phyloP scores from a whole-genome alignment of 2,329 filamentous ascomycete species.

The Drechslerella coelobrocha region DNA sequence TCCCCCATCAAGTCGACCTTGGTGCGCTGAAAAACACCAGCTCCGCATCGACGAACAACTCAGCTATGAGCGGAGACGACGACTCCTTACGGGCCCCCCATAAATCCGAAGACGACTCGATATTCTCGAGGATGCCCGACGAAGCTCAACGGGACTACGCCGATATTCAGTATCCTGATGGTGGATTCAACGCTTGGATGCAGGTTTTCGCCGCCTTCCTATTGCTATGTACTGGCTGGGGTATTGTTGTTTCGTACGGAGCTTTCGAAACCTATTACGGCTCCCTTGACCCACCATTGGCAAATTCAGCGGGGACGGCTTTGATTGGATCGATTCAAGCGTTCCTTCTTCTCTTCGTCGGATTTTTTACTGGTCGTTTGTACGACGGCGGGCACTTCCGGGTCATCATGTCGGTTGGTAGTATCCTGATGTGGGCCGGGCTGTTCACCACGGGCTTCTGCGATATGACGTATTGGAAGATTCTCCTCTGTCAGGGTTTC shows the following conservation, averaged over 20 bases:
- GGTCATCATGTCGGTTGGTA: conserved; percentile 60
- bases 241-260: conserved; percentile 66
- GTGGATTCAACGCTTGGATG: conserved; percentile 59
- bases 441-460: conserved; percentile 63
- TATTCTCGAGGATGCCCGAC: conserved; percentile 29
- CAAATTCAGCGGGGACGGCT: conserved; percentile 61
- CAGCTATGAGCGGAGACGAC: conserved; percentile 32
- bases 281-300: conserved; percentile 56
- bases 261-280: conserved; percentile 65
- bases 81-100: conserved; percentile 24
- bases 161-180: conserved; percentile 55
- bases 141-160: conserved; percentile 27
- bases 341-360: conserved; percentile 63
- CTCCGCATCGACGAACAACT: conserved; percentile 28
- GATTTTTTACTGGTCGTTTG: conserved; percentile 63
- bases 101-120: conserved; percentile 37
- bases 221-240: conserved; percentile 59
- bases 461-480: conserved; percentile 59
- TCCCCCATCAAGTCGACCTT: conserved; percentile 29
- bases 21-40: conserved; percentile 22
- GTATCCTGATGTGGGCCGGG: conserved; percentile 60
- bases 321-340: conserved; percentile 66
- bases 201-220: conserved; percentile 59
- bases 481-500: conserved; percentile 62
- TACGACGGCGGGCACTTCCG: conserved; percentile 63